A percentile compares a stretch with the other conserved stretches of the same genome.
phyloP scores from a whole-genome alignment of 2,329 filamentous ascomycete genomes.

The Xylariaceae sp. region DNA sequence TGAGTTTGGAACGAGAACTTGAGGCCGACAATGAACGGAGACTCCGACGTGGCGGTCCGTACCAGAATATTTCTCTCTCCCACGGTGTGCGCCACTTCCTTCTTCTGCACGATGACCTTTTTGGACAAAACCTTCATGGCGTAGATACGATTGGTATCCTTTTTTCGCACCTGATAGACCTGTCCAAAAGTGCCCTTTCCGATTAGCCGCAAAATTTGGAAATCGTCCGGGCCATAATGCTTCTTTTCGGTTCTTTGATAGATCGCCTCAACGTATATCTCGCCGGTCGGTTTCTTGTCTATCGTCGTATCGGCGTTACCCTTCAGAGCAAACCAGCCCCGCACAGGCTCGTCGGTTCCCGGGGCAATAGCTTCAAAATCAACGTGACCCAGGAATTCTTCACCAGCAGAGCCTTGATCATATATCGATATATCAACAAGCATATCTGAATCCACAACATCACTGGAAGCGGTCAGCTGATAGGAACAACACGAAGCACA shows the following conservation, averaged over 20 bases:
- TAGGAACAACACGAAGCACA: neutral
- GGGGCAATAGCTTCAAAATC: slow-evolving; percentile 64
- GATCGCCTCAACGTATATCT: slow-evolving; percentile 79
- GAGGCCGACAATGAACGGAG: slow-evolving; percentile 93
- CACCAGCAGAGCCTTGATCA: slow-evolving; percentile 70
- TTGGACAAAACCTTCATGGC: slow-evolving; percentile 99
- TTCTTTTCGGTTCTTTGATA: slow-evolving; percentile 87
- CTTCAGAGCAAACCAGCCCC: slow-evolving; percentile 79
- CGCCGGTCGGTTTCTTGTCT: slow-evolving; percentile 74
- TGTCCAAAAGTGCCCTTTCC: slow-evolving; percentile 98
- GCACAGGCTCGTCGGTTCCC: slow-evolving; percentile 64
- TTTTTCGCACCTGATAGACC: slow-evolving; percentile 97
- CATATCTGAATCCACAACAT: slow-evolving; percentile 87
- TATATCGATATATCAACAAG: slow-evolving; percentile 92
- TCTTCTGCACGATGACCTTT: slow-evolving; percentile 99
- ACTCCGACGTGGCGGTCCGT: slow-evolving; percentile 90
- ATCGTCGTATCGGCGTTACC: slow-evolving; percentile 65
- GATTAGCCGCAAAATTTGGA: slow-evolving; percentile 91
- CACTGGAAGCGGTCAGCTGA: slow-evolving; percentile 47
- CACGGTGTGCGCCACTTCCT: slow-evolving; percentile 94
- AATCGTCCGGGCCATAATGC: slow-evolving; percentile 90
- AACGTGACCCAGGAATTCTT: slow-evolving; percentile 88
- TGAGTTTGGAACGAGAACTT: slow-evolving; percentile 99
- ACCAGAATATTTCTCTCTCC: slow-evolving; percentile 97
- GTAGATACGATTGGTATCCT: slow-evolving; percentile 91